These are phyloP conservation scores for Torulaspora maleeae DNA, from an alignment of 805 yeast species.

Conservation along the genomic window DNA sequence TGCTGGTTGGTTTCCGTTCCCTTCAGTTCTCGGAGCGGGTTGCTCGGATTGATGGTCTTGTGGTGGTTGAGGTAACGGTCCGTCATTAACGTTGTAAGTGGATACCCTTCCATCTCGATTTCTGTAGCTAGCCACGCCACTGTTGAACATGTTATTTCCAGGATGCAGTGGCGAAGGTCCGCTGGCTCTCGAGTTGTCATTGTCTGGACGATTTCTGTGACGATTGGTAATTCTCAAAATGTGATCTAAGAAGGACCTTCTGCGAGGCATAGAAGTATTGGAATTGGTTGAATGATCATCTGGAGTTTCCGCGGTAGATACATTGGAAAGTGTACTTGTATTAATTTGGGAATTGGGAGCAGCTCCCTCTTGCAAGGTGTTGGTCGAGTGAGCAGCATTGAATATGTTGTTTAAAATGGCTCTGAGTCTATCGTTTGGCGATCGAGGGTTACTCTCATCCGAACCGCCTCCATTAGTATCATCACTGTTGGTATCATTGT, in stretches of 20 bases:
- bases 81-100: conserved; percentile 18
- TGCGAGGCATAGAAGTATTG: conserved; percentile 8
- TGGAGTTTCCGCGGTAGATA: neutral
- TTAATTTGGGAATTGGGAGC: neutral
- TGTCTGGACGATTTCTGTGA: conserved; percentile 10
- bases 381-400: conserved; percentile 11
- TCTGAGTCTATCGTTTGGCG: conserved; percentile 26
- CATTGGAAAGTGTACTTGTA: neutral
- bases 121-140: conserved; percentile 36
- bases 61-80: conserved; percentile 11
- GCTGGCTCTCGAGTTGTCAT: neutral
- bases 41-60: neutral
- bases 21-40: neutral
- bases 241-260: conserved; percentile 17
- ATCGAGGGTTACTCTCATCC: neutral
- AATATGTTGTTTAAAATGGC: conserved; percentile 24
- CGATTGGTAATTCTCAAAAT: conserved; percentile 15
- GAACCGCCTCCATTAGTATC: neutral
- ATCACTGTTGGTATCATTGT: neutral
- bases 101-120: conserved; percentile 29
- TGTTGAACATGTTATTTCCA: conserved; percentile 20
- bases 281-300: neutral
- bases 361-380: neutral
- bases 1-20: neutral
- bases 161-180: neutral